Evolutionary conservation across 306 rosid species (phyloP).

Genomic region (apple (Malus domestica)): DNA sequence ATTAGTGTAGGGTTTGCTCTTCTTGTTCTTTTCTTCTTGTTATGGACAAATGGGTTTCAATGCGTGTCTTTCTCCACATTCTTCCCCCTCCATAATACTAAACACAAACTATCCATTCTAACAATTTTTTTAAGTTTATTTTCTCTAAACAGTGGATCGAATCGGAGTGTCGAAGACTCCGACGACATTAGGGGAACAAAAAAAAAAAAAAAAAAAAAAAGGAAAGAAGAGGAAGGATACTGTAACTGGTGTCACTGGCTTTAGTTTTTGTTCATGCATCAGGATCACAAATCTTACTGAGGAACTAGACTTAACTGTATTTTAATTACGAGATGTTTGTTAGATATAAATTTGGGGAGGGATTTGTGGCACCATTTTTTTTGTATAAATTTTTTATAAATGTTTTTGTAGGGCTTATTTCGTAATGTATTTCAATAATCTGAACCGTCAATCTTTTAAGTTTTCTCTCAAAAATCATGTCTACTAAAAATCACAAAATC

Average conservation of each 20-base stretch:
- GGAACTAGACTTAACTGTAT: background rate
- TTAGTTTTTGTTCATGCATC: conserved; percentile 5
- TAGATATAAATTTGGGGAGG: background rate
- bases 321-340: background rate
- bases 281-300: background rate
- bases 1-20: conserved; percentile 33
- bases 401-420: too few species aligned
- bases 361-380: too few species aligned
- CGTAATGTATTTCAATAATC: too few species aligned
- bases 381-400: too few species aligned
- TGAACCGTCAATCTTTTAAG: too few species aligned
- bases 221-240: background rate
- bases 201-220: background rate
- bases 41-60: conserved; percentile 17
- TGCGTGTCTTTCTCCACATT: conserved; percentile 46
- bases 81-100: conserved; percentile 26
- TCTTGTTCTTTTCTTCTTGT: conserved; percentile 27
- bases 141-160: conserved; percentile 9
- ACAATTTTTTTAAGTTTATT: background rate
- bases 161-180: conserved; percentile 2
- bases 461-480: too few species aligned
- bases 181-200: background rate
- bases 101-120: conserved; percentile 25
- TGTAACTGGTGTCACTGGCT: background rate
- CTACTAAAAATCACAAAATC: too few species aligned